Conservation (phyloP, 257 asterid genomes). For the Petunia axillaris region DNA sequence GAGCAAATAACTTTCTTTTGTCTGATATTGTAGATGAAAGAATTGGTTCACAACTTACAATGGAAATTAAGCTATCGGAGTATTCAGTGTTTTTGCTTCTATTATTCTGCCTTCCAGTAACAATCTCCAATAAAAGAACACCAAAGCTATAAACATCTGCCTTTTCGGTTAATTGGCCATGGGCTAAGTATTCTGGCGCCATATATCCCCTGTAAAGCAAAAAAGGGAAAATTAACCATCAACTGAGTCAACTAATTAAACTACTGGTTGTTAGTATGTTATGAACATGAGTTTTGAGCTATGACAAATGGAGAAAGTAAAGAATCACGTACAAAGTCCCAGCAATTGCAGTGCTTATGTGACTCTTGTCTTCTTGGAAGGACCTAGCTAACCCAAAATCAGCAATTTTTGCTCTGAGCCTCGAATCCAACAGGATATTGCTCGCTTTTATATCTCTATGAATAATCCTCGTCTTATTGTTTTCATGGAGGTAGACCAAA, state of each 20-base stretch:
- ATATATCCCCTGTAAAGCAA: conserved; percentile 60
- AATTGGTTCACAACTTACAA: conserved; percentile 44
- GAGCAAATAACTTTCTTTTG: background rate
- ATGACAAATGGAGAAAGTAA: background rate
- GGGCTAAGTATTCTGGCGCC: conserved; percentile 76
- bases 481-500: conserved; percentile 76
- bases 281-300: background rate
- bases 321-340: conserved; percentile 68
- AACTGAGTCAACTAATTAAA: background rate
- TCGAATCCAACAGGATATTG: conserved; percentile 66
- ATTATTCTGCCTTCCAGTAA: conserved; percentile 65
- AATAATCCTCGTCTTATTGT: conserved; percentile 63
- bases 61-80: conserved; percentile 53
- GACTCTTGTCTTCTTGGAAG: conserved; percentile 73
- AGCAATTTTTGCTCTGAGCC: conserved; percentile 70
- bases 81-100: conserved; percentile 61
- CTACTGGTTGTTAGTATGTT: background rate
- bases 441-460: conserved; percentile 85
- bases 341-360: conserved; percentile 79
- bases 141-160: conserved; percentile 78
- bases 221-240: conserved; percentile 1
- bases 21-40: background rate
- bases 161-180: conserved; percentile 65
- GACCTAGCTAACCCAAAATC: conserved; percentile 85
- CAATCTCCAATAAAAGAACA: conserved; percentile 69